Percentiles rank a stretch among this genome's conserved stretches.
These are phyloP conservation scores for Acacia crassicarpa DNA, from an alignment of 306 rosid species.

Conservation along the genomic window DNA sequence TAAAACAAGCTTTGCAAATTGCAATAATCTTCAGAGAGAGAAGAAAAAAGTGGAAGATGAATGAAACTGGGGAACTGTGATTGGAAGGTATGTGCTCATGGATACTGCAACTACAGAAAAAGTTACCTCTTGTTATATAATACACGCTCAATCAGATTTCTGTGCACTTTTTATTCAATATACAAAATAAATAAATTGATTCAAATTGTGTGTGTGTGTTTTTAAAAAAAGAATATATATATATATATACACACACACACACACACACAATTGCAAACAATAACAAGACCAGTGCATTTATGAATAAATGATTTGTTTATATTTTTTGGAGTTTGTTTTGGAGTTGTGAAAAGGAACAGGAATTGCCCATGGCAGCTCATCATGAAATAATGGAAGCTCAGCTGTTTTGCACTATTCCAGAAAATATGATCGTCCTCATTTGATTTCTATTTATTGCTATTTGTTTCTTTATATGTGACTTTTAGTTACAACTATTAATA, in stretches of 20 bases:
- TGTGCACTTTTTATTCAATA: conserved; percentile 30
- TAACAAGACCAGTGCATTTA: neutral
- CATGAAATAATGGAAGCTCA: conserved; percentile 54
- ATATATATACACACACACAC: too few relatives aligned
- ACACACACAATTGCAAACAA: neutral
- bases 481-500: neutral
- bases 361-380: conserved; percentile 36
- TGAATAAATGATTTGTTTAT: neutral
- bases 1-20: conserved; percentile 15
- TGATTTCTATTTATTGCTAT: neutral
- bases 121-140: conserved; percentile 53
- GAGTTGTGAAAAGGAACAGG: conserved; percentile 32
- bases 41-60: conserved; percentile 35
- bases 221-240: too few relatives aligned
- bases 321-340: conserved; percentile 10
- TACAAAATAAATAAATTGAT: too few relatives aligned
- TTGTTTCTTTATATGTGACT: neutral
- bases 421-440: neutral
- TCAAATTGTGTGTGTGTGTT: too few relatives aligned
- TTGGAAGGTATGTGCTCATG: conserved; percentile 61
- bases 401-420: conserved; percentile 32
- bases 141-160: conserved; percentile 12
- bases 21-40: conserved; percentile 26
- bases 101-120: conserved; percentile 52
- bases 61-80: conserved; percentile 61